These are phyloP conservation scores for Ogataea thermomethanolica DNA, from an alignment of 805 yeast species.

Conservation along the genomic window DNA sequence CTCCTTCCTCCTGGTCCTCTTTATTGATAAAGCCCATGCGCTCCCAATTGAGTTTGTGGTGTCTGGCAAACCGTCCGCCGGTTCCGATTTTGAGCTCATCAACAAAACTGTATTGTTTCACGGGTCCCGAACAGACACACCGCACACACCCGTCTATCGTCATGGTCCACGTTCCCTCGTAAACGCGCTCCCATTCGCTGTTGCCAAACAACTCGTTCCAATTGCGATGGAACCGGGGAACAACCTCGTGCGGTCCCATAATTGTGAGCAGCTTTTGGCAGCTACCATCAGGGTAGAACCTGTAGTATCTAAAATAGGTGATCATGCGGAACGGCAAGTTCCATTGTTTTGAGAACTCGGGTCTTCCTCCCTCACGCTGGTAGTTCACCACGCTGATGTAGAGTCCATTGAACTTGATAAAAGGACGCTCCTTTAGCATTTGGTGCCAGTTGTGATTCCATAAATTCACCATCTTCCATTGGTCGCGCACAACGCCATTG, in stretches of 20 bases:
- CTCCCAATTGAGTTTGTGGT: conserved; percentile 72
- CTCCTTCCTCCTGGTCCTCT: conserved; percentile 17
- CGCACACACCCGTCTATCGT: conserved; percentile 50
- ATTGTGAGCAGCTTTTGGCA: conserved; percentile 68
- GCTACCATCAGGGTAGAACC: conserved; percentile 78
- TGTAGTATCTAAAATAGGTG: conserved; percentile 80
- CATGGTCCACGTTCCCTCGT: conserved; percentile 55
- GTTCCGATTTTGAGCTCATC: conserved; percentile 59
- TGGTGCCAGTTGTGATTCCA: conserved; percentile 45
- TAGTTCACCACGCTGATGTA: conserved; percentile 85
- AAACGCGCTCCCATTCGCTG: conserved; percentile 36
- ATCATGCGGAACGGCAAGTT: conserved; percentile 75
- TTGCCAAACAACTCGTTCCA: conserved; percentile 25
- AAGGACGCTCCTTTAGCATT: conserved; percentile 67
- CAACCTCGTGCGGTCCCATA: conserved; percentile 65
- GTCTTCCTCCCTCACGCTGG: conserved; percentile 75
- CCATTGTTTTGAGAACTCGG: conserved; percentile 65
- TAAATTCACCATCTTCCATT: conserved; percentile 33
- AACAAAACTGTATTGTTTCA: conserved; percentile 55
- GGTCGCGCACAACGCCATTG: conserved; percentile 35
- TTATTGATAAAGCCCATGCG: conserved; percentile 47
- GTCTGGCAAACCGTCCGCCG: conserved; percentile 55
- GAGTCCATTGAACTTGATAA: conserved; percentile 74
- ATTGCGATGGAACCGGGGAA: conserved; percentile 46
- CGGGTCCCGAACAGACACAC: conserved; percentile 55